Base-by-base conservation (phyloP, 257 asterid genomes). In the Solanum etuberosum region DNA sequence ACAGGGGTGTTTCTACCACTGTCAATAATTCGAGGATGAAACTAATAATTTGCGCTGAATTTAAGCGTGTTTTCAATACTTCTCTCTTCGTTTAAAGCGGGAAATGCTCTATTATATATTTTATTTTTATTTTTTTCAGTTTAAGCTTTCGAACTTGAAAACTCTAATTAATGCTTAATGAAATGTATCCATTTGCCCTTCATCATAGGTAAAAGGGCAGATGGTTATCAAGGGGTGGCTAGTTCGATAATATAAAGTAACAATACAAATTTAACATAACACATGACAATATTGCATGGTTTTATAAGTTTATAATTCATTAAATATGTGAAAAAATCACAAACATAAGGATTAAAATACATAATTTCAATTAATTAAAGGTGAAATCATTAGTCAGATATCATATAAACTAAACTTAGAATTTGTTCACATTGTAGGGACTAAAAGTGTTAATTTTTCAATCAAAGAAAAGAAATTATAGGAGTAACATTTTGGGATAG, bases 1-100 rank as follows among this genome's bases (percentile, higher is more conserved):
- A 16, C 9, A 51, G 0, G 3, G 2, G 23, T 16, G 9, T 16
- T 16, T 51, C 16, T 5, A 51, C 9, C 1, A 0, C 0, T 51
- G 0, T 51, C 23, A 51, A 51, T 5, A 5, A 4, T 16, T 51
- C 2, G 21, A 51, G 23, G 8, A 51, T 16, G 1, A 51, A 16
- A 16, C 59, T 51, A 51, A 16, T 51, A 16, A 51, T 51, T 51
- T 0, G 7, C 23, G 0, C 23, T 7, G 1, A 51, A 23, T 51
- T 51, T 51, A 51, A 48, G 5, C 16, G 4, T 51, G 2, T 51
- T 51, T 51, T 51, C 23, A 16, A 6, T 7, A 51, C 1, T 51
- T 51, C 9, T 51, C 23, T 51, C 61, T 51, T 16, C 9, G 2
- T 16, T 51, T 51, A 51, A 51, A 51, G 4, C 4, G 10, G 11